Base-by-base conservation (phyloP, 2,329 filamentous ascomycete species). In the Teratosphaeria destructans region DNA sequence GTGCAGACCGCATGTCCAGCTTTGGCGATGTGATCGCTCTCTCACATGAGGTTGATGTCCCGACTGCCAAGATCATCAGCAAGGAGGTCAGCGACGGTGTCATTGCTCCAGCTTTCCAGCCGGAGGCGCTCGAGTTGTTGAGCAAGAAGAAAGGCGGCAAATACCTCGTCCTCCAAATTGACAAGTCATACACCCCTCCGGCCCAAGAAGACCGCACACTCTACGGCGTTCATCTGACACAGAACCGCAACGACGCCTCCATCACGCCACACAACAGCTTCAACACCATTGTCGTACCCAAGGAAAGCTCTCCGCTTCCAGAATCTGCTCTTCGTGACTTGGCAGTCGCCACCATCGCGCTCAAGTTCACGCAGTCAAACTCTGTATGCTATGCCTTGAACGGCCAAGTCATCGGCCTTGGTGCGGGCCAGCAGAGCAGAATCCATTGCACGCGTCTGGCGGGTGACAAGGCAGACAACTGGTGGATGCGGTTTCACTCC, bases 301-400 rank as follows among this genome's bases (percentile, higher is more conserved):
- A 95, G 79, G 85, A 90, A 68, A 81, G 85, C 57, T 76, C 79
- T 47, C 75, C 83, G 19, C 83, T 99, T 23, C 84, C 92, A 47
- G 90, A 94, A 70, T 82, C 84, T 59, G 94, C 94, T 57, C 82
- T 93, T 62, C 86, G 93, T 62, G 94, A 99, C 71, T 80, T 99
- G 65, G 92, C 93, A 32, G 88, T 99, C 54, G 94, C 94, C 58
- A 99, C 94, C 59, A 96, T 99, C 71, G 91, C 94, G 37, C 82
- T 97, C 69, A 99, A 99, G 79, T 99, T 96, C 81, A 99, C 94
- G 1, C 92, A 99, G 78, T 96, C 91, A 73, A 99, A 99, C 84
- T 96, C 92, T 29, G 94, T 99, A 64, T 97, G 93, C 83, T 99
- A 97, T 73, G 92, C 94, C 59, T 81, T 90, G 64, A 92, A 95